Percentiles rank a stretch among this genome's conserved stretches.
Conservation (phyloP, 306 rosid genomes). For the Malus asiatica region DNA sequence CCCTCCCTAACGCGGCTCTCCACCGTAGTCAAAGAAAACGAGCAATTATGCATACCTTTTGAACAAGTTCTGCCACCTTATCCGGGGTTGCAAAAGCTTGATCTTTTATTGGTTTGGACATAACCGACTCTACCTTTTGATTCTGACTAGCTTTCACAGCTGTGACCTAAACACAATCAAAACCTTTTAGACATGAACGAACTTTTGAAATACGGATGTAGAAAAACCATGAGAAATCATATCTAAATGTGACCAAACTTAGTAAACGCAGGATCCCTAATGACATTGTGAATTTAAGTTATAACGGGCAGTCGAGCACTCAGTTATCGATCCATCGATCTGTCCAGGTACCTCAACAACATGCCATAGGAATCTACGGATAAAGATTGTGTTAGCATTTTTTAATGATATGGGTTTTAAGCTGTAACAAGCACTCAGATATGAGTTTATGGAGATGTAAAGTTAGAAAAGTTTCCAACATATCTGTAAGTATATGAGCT, state of each 20-base stretch:
- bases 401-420: neutral
- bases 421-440: too few relatives aligned
- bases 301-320: neutral
- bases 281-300: neutral
- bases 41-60: conserved; percentile 50
- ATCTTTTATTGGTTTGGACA: conserved; percentile 78
- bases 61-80: conserved; percentile 87
- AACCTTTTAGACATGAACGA: neutral
- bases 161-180: conserved; percentile 53
- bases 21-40: neutral
- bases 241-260: neutral
- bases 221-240: neutral
- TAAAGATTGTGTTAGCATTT: neutral
- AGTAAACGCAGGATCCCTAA: neutral
- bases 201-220: neutral
- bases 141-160: conserved; percentile 85
- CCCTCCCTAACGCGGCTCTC: neutral
- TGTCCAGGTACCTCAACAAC: neutral
- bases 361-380: neutral
- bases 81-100: conserved; percentile 98
- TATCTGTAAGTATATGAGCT: neutral
- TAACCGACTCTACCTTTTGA: conserved; percentile 59
- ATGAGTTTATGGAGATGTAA: neutral
- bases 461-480: neutral
- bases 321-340: neutral